Percentiles rank a stretch among this genome's conserved stretches.
phyloP scores from a whole-genome alignment of 1,284 basidiomycete species.

The Austroboletus niveus region DNA sequence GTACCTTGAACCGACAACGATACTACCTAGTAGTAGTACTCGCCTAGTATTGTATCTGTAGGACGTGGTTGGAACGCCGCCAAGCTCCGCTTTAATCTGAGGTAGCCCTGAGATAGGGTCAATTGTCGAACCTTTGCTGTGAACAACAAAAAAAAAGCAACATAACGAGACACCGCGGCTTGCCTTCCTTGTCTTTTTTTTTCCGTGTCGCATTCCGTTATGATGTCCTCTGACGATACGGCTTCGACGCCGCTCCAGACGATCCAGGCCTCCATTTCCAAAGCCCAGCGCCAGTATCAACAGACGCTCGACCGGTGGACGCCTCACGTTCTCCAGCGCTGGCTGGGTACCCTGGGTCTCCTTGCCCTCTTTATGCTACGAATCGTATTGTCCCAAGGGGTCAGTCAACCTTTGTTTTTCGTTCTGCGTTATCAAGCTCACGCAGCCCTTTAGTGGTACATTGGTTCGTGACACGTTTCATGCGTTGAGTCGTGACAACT shows the following conservation, averaged over 20 bases:
- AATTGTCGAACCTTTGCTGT: too few relatives aligned
- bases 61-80: background rate
- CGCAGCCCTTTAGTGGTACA: slow-evolving; percentile 76
- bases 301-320: slow-evolving; percentile 88
- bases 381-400: slow-evolving; percentile 88
- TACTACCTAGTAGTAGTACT: too few relatives aligned
- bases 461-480: slow-evolving; percentile 50
- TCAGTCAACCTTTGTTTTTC: slow-evolving; percentile 44
- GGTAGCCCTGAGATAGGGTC: too few relatives aligned
- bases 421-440: slow-evolving; percentile 7
- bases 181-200: background rate
- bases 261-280: slow-evolving; percentile 23
- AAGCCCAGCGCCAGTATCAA: slow-evolving; percentile 72
- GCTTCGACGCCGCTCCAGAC: slow-evolving; percentile 28
- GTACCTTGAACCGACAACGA: too few relatives aligned
- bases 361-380: slow-evolving; percentile 81
- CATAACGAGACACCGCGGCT: background rate
- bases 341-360: slow-evolving; percentile 78
- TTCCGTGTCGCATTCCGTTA: slow-evolving; percentile 15
- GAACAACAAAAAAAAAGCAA: slow-evolving; percentile 2
- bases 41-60: too few relatives aligned
- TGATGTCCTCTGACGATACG: slow-evolving; percentile 36
- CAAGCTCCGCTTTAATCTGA: slow-evolving; percentile 17
- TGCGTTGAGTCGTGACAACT: slow-evolving; percentile 1
- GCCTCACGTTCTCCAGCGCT: slow-evolving; percentile 85